Evolutionary conservation across 306 rosid species (phyloP).

Genomic region (Gillenia trifoliata): DNA sequence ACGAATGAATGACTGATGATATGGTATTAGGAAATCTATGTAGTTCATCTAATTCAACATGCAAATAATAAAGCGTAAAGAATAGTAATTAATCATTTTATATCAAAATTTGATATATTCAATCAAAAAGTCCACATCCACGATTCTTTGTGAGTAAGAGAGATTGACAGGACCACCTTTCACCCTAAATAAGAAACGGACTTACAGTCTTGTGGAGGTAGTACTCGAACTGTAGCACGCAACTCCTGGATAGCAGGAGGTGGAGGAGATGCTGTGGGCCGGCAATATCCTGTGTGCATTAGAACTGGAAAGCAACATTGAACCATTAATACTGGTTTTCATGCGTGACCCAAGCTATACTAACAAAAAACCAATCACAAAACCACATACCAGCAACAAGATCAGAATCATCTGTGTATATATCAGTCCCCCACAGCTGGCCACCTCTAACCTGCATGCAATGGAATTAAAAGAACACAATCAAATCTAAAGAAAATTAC

Average conservation of each 20-base stretch:
- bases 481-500: not conserved
- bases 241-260: constrained; percentile 83
- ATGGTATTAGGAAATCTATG: not conserved
- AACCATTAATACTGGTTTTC: constrained; percentile 26
- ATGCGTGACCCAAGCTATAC: constrained; percentile 1
- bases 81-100: no score
- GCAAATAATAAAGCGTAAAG: not conserved
- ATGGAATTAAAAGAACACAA: constrained; percentile 9
- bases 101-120: no score
- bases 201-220: constrained; percentile 93
- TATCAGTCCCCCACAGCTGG: constrained; percentile 97
- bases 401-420: constrained; percentile 92
- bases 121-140: not conserved
- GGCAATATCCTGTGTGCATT: constrained; percentile 98
- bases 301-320: constrained; percentile 56
- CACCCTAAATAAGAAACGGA: constrained; percentile 5
- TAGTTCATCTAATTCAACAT: not conserved
- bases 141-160: not conserved
- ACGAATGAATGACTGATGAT: not conserved
- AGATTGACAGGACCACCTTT: not conserved
- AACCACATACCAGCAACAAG: constrained; percentile 83
- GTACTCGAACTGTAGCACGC: constrained; percentile 64
- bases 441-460: constrained; percentile 87
- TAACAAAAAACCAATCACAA: not conserved
- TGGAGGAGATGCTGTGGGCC: constrained; percentile 93